Evolutionary conservation across 257 asterid species (phyloP), one percentile per base, ranked within the genome.

Genomic region (Capsicum chinense): DNA sequence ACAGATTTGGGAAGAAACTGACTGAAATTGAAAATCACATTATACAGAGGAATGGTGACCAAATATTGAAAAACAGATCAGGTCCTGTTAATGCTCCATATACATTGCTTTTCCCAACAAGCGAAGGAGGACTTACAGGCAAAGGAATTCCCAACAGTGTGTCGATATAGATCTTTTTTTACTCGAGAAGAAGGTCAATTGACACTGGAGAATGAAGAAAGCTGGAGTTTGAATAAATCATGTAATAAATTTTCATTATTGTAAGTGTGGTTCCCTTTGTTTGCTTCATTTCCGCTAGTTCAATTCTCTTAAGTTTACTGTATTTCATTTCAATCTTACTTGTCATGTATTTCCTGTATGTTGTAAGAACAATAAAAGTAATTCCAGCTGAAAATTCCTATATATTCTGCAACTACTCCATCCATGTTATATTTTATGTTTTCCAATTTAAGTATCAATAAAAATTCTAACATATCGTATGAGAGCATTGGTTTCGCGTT

Each of bases 121-220:
- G 96, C 82, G 93, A 80, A 68, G 57, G 70, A 19, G 97, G 97
- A 33, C 91, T 94, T 56, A 90, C 94, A 10, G 97, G 95, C 78
- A 92, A 84, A 83, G 97, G 98, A 64, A 92, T 92, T 89, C 95
- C 98, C 33, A 94, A 94, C 59, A 94, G 98, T 39, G 83, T 92
- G 35, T 88, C 97, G 15, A 92, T 93, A 50, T 91, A 86, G 79
- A 50, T 8, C 56, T 13, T 79, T 5, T 9, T 26, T 39, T 39
- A 39, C 42, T 39, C 42, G 0, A 21, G 44, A 64, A 63, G 47
- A 70, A 42, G 79, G 14, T 47, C 1, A 26, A 26, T 26, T 26
- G 15, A 17, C 21, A 69, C 12, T 2, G 9, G 9, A 70, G 50
- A 42, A 70, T 42, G 79, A 70, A 70, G 35, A 70, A 42, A 70